phyloP scores from a whole-genome alignment of 108 stramenopile genomes.

The Cylindrotheca fusiformis region DNA sequence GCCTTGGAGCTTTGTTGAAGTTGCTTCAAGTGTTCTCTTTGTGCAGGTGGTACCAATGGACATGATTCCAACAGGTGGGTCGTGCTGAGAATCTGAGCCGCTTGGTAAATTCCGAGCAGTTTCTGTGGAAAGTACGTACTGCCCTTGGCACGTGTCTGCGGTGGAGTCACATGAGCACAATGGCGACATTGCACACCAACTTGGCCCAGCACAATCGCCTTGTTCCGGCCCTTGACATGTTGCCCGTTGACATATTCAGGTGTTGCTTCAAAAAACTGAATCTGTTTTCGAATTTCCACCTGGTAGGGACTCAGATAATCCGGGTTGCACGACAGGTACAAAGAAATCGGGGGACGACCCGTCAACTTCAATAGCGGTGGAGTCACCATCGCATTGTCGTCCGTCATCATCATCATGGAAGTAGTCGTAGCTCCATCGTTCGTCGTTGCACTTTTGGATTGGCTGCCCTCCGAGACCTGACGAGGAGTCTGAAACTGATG shows the following conservation, averaged over 20 bases:
- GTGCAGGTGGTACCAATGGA: constrained; percentile 1
- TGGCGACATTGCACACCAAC: constrained; percentile 45
- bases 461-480: background rate
- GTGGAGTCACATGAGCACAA: constrained; percentile 17
- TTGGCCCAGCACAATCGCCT: constrained; percentile 31
- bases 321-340: constrained; percentile 35
- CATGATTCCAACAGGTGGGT: constrained; percentile 24
- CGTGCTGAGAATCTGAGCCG: constrained; percentile 35
- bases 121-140: constrained; percentile 24
- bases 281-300: constrained; percentile 33
- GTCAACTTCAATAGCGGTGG: constrained; percentile 2
- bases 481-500: background rate
- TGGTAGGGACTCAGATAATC: constrained; percentile 39
- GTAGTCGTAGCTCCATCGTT: background rate
- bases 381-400: background rate
- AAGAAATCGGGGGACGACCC: constrained; percentile 16
- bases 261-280: constrained; percentile 49
- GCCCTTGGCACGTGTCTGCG: constrained; percentile 14
- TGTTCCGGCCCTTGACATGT: constrained; percentile 27
- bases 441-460: background rate
- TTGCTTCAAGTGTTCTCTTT: constrained; percentile 5
- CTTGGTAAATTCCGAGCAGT: constrained; percentile 36
- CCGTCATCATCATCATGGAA: background rate
- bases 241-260: constrained; percentile 9
- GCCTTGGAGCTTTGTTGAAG: constrained; percentile 4